Conservation (phyloP, 164 flowering plant species). For the Brasenia schreberi region DNA sequence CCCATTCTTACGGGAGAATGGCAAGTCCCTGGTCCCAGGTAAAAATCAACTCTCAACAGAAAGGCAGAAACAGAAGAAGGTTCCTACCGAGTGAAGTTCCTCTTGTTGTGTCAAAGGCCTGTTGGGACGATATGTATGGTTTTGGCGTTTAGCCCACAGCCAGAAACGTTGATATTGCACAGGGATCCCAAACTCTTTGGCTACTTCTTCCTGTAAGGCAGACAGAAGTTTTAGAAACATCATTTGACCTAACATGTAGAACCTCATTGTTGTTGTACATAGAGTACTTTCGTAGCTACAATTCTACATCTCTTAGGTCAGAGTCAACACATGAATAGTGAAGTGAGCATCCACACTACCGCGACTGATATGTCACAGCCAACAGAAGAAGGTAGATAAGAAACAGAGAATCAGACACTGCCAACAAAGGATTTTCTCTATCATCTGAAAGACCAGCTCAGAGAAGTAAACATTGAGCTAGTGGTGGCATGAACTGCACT, state of each 20-base stretch:
- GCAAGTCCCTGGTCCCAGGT: too few relatives aligned
- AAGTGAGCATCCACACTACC: too few relatives aligned
- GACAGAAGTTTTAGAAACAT: too few relatives aligned
- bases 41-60: too few relatives aligned
- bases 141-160: slow-evolving; percentile 95
- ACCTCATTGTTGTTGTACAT: too few relatives aligned
- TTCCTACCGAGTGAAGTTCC: slow-evolving; percentile 66
- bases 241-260: too few relatives aligned
- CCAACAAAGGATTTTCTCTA: not conserved
- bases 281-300: too few relatives aligned
- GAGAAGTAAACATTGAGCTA: not conserved
- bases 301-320: too few relatives aligned
- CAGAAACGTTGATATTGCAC: slow-evolving; percentile 82
- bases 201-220: slow-evolving; percentile 68
- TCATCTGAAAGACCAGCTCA: not conserved
- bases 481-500: too few relatives aligned
- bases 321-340: too few relatives aligned
- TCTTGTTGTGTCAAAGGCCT: slow-evolving; percentile 72
- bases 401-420: not conserved
- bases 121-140: slow-evolving; percentile 89
- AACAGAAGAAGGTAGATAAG: not conserved
- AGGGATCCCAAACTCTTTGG: slow-evolving; percentile 84
- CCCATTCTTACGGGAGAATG: too few relatives aligned
- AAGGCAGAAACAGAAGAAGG: not conserved
- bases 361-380: not conserved